Evolutionary conservation across 805 yeast species (phyloP), one percentile per base, ranked within the genome.

Genomic region (Candida anglica): DNA sequence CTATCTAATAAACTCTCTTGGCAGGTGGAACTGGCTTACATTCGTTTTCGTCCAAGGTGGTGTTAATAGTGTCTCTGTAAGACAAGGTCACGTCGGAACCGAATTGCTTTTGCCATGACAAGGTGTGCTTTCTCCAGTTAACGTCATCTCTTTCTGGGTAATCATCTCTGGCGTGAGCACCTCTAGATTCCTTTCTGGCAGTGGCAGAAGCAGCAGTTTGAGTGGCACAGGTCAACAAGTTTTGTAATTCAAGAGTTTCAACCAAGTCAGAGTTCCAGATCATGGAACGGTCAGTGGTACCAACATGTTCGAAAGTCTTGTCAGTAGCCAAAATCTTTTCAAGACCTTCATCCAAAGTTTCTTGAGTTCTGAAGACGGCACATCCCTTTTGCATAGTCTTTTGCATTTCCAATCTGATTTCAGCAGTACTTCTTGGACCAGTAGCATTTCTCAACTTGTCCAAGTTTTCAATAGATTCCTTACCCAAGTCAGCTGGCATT

Each of bases 161-260:
- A 65, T 91, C 98, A 67, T 91, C 98, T 74, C 98, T 84, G 39
- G 98, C 97, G 59, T 91, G 98, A 32, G 98, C 98, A 71, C 98
- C 98, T 74, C 98, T 86, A 24, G 97, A 88, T 71, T 91, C 98
- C 56, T 74, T 81, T 75, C 98, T 86, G 37, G 87, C 94, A 43
- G 93, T 88, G 33, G 98, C 98, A 43, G 95, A 77, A 46, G 69
- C 71, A 21, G 98, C 98, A 34, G 97, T 89, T 74, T 93, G 98
- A 44, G 82, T 79, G 42, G 98, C 98, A 74, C 97, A 87, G 33
- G 98, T 89, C 62, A 91, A 75, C 74, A 91, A 76, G 81, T 91
- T 91, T 67, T 89, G 96, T 60, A 91, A 75, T 68, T 91, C 98
- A 52, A 93, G 73, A 36, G 98, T 86, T 73, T 91, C 98, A 34